phyloP scores from a whole-genome alignment of 1,139 yeast genomes.

The Williopsis jadinii region DNA sequence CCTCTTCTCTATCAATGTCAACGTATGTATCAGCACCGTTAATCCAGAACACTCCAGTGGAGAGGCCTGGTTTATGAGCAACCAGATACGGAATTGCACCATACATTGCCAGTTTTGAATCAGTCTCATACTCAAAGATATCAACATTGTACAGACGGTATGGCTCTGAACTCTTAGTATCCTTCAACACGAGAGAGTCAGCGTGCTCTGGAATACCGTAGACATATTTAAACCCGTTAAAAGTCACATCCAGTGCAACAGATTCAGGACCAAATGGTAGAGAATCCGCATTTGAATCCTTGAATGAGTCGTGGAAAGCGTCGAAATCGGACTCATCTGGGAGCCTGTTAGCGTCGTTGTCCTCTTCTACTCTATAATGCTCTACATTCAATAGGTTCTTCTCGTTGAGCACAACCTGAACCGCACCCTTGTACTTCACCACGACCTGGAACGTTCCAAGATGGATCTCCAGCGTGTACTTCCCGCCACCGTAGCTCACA shows the following conservation, averaged over 20 bases:
- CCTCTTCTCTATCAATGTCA: slow-evolving; percentile 46
- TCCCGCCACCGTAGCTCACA: slow-evolving; percentile 35
- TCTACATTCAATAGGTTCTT: slow-evolving; percentile 68
- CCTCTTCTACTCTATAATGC: slow-evolving; percentile 51
- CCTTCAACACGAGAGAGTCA: slow-evolving; percentile 64
- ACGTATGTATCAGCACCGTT: slow-evolving; percentile 91
- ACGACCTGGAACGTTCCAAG: slow-evolving; percentile 48
- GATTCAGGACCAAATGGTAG: slow-evolving; percentile 88
- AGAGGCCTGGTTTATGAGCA: slow-evolving; percentile 50
- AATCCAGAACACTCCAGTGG: slow-evolving; percentile 85
- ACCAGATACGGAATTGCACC: slow-evolving; percentile 88
- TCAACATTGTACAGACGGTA: slow-evolving; percentile 89
- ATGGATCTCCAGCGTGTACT: slow-evolving; percentile 35
- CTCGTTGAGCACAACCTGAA: slow-evolving; percentile 58
- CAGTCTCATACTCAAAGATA: slow-evolving; percentile 83
- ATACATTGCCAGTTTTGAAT: slow-evolving; percentile 84
- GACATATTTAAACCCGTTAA: slow-evolving; percentile 53
- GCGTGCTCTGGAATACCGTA: slow-evolving; percentile 97
- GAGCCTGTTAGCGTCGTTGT: slow-evolving; percentile 34
- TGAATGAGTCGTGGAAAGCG: slow-evolving; percentile 53
- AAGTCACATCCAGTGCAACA: slow-evolving; percentile 68
- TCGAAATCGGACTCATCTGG: slow-evolving; percentile 53
- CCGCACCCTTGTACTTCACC: slow-evolving; percentile 36
- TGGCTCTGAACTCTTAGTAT: slow-evolving; percentile 62
- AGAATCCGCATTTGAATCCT: slow-evolving; percentile 52